These are phyloP conservation scores for Ajuga chamaepitys DNA, from an alignment of 257 asterid species.

Conservation along the genomic window DNA sequence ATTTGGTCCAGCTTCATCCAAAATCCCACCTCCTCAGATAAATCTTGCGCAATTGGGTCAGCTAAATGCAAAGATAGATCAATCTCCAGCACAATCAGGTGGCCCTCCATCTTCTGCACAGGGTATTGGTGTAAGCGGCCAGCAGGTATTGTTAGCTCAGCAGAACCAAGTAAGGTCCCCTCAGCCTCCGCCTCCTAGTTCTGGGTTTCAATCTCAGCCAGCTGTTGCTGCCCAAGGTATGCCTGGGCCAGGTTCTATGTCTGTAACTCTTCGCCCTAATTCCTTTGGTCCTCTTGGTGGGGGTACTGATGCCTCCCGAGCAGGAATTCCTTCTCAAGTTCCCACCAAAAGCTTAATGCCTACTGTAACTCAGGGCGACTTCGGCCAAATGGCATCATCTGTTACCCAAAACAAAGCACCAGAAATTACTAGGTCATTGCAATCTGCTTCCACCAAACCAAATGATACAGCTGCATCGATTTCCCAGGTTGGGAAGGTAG, in stretches of 20 bases:
- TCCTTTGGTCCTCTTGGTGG: constrained; percentile 39
- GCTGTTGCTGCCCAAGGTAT: constrained; percentile 39
- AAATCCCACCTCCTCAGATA: constrained; percentile 94
- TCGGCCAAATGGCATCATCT: constrained; percentile 28
- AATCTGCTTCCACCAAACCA: constrained; percentile 40
- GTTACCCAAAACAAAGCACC: constrained; percentile 40
- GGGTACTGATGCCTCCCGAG: constrained; percentile 29
- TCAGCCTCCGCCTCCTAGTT: constrained; percentile 40
- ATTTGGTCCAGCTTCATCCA: constrained; percentile 77
- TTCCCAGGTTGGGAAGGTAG: constrained; percentile 40
- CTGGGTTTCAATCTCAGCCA: constrained; percentile 58
- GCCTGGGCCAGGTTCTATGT: constrained; percentile 36
- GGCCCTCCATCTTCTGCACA: constrained; percentile 37
- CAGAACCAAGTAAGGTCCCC: constrained; percentile 54
- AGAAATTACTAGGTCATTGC: constrained; percentile 28
- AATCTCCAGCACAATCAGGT: constrained; percentile 32
- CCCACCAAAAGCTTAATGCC: constrained; percentile 34
- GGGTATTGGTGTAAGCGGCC: constrained; percentile 31
- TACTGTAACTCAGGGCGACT: constrained; percentile 39
- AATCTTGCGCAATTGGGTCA: constrained; percentile 44
- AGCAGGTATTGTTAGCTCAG: constrained; percentile 44
- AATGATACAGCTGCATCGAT: constrained; percentile 26
- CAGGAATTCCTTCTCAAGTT: constrained; percentile 49
- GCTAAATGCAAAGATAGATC: constrained; percentile 31
- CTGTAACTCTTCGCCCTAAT: constrained; percentile 34